A percentile compares a stretch with the other conserved stretches of the same genome.
These are phyloP conservation scores for Phlyctochytrium planicorne DNA, from an alignment of 192 early-diverging fungal species.

Conservation along the genomic window DNA sequence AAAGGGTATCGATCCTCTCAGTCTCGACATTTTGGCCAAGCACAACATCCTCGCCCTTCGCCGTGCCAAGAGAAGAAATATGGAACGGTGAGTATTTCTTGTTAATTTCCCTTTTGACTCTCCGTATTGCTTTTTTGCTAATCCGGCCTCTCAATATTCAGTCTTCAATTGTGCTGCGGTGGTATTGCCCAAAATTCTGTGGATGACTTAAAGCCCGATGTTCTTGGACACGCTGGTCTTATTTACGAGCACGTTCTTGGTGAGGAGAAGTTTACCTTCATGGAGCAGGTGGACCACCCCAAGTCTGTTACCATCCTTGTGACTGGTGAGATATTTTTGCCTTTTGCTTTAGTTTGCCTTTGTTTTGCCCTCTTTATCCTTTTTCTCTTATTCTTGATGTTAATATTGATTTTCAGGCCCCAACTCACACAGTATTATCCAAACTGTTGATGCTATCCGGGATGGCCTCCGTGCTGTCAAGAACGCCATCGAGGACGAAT, in stretches of 20 bases:
- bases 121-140: background rate
- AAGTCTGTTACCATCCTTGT: conserved; percentile 90
- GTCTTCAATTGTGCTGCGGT: conserved; percentile 90
- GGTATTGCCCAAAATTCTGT: conserved; percentile 97
- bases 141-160: too few species aligned
- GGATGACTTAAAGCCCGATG: conserved; percentile 82
- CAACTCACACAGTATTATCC: conserved; percentile 86
- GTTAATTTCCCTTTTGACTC: background rate
- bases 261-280: conserved; percentile 98
- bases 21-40: conserved; percentile 94
- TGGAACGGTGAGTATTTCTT: conserved; percentile 77
- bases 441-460: conserved; percentile 97
- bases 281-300: conserved; percentile 89
- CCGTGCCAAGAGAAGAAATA: conserved; percentile 98
- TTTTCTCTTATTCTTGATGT: too few species aligned
- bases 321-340: conserved; percentile 86
- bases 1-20: conserved; percentile 98
- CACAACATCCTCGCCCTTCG: conserved; percentile 92
- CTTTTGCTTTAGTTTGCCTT: background rate
- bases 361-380: conserved; percentile 9
- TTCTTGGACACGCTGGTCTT: conserved; percentile 87
- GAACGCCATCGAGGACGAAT: conserved; percentile 94
- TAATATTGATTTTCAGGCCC: conserved; percentile 52
- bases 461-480: conserved; percentile 98
- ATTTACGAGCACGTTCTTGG: conserved; percentile 97